Evolutionary conservation across 495 filamentous ascomycete species (phyloP).

Genomic region (Parmelia sp.): DNA sequence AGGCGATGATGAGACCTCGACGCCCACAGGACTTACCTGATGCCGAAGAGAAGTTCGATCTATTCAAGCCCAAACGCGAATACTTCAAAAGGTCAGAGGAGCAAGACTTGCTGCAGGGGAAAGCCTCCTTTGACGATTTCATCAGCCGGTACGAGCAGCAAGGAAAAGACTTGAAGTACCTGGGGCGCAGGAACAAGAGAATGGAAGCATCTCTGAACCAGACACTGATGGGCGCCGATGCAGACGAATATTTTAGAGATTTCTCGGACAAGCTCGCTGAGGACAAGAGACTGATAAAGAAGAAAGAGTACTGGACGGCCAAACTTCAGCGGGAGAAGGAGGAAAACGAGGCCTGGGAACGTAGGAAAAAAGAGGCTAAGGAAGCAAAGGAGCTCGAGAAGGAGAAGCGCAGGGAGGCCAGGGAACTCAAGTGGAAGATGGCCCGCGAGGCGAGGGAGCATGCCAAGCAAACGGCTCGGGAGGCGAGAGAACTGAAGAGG

Average conservation of each 20-base stretch:
- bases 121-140: background rate
- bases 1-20: constrained; percentile 16
- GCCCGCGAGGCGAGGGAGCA: background rate
- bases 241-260: background rate
- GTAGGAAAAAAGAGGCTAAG: background rate
- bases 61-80: constrained; percentile 11
- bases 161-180: background rate
- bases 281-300: background rate
- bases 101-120: background rate
- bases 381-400: background rate
- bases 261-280: background rate
- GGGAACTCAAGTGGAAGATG: background rate
- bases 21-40: background rate
- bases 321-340: background rate
- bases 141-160: background rate
- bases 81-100: constrained; percentile 5
- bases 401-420: background rate
- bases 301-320: background rate
- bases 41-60: background rate
- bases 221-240: background rate
- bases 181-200: background rate
- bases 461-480: background rate
- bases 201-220: background rate
- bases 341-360: background rate
- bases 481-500: background rate